These are phyloP conservation scores for Aureococcus anophagefferens DNA, from an alignment of 108 stramenopile species.

Conservation along the genomic window DNA sequence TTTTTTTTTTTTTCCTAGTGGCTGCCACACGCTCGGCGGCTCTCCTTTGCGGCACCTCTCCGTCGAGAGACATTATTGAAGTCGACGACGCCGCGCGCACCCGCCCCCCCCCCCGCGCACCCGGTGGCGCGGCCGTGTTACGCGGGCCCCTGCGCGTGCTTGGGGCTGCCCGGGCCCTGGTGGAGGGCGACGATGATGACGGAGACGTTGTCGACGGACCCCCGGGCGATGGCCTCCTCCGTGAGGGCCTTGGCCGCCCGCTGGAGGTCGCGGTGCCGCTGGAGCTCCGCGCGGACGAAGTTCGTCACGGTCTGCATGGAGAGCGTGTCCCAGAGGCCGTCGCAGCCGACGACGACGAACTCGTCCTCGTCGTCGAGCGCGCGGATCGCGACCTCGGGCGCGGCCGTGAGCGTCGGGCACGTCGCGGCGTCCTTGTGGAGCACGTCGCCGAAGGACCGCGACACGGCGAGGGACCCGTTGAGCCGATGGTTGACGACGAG, in stretches of 20 bases:
- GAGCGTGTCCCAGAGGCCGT: slow-evolving; percentile 88
- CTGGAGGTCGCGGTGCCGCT: slow-evolving; percentile 15
- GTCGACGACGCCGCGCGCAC: too few relatives aligned
- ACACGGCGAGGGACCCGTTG: slow-evolving; percentile 35
- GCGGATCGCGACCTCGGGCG: slow-evolving; percentile 23
- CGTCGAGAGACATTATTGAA: too few relatives aligned
- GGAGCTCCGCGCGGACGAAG: slow-evolving; percentile 39
- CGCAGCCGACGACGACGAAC: slow-evolving; percentile 58
- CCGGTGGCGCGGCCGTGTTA: too few relatives aligned
- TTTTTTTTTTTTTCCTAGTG: too few relatives aligned
- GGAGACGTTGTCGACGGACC: slow-evolving; percentile 38
- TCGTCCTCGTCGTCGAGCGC: slow-evolving; percentile 16
- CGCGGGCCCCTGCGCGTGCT: too few relatives aligned
- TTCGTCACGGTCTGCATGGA: slow-evolving; percentile 61
- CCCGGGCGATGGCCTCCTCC: slow-evolving; percentile 16
- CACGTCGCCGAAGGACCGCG: slow-evolving; percentile 33
- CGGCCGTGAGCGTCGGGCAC: slow-evolving; percentile 14
- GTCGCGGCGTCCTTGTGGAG: slow-evolving; percentile 20
- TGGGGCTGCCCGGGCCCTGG: too few relatives aligned
- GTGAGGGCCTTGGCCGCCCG: slow-evolving; percentile 20
- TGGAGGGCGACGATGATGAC: slow-evolving; percentile 25
- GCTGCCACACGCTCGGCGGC: too few relatives aligned
- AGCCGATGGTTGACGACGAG: slow-evolving; percentile 28
- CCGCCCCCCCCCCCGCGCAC: too few relatives aligned
- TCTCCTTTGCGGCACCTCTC: too few relatives aligned